Evolutionary conservation across 345 rosid genomes (phyloP).

Genomic region (Hypericum perforatum): DNA sequence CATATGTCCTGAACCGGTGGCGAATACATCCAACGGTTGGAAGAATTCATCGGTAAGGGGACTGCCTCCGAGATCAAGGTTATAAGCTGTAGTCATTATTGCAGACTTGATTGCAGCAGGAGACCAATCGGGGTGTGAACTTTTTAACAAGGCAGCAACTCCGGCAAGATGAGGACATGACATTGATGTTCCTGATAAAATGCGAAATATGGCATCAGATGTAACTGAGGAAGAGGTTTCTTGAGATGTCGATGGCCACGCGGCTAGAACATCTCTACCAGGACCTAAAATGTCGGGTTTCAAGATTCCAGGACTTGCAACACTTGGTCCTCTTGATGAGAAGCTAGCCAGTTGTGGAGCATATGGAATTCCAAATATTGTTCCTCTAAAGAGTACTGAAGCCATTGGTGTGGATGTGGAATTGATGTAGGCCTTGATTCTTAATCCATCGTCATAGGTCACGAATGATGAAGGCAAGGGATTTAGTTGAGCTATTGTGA

Average conservation of each 20-base stretch:
- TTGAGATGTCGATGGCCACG: neutral
- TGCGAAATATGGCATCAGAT: no score
- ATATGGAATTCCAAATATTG: neutral
- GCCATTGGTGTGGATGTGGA: conserved; percentile 3
- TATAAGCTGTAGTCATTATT: neutral
- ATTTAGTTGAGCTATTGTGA: neutral
- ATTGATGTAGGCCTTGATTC: conserved; percentile 1
- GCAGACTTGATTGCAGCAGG: conserved; percentile 4
- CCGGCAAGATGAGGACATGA: conserved; percentile 1
- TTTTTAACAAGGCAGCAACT: neutral
- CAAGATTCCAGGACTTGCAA: conserved; percentile 17
- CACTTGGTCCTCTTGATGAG: conserved; percentile 1
- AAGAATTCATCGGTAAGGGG: neutral
- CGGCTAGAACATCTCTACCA: conserved; percentile 2
- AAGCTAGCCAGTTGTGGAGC: conserved; percentile 1
- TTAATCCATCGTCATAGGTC: neutral
- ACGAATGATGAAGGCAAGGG: neutral
- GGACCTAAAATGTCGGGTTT: conserved; percentile 21
- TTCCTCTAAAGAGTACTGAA: neutral
- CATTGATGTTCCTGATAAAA: neutral
- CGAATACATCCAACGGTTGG: neutral
- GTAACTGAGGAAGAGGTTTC: neutral
- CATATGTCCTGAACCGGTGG: neutral
- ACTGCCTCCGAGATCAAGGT: neutral
- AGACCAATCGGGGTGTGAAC: neutral